These are phyloP conservation scores for Epichloe baconii DNA, from an alignment of 2,329 filamentous ascomycete species.

Conservation along the genomic window DNA sequence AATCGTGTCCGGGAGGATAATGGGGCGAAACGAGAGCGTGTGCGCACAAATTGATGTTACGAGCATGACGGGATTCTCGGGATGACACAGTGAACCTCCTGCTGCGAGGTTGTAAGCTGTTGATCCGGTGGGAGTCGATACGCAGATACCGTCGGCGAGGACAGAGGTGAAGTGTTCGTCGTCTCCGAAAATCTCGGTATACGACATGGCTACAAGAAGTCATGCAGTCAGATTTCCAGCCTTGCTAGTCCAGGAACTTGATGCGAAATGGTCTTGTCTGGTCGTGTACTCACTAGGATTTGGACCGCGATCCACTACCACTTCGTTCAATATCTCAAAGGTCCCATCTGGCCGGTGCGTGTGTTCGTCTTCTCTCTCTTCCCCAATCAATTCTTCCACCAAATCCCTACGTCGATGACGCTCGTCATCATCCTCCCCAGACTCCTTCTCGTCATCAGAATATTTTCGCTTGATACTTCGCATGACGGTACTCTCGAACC, in stretches of 20 bases:
- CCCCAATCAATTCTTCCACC: constrained; percentile 80
- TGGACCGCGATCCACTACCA: constrained; percentile 90
- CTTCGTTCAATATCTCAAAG: constrained; percentile 86
- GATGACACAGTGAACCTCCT: constrained; percentile 88
- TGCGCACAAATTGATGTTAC: constrained; percentile 91
- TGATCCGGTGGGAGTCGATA: constrained; percentile 86
- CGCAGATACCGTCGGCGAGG: constrained; percentile 83
- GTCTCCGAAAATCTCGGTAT: constrained; percentile 84
- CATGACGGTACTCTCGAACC: constrained; percentile 94
- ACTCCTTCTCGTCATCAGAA: constrained; percentile 10
- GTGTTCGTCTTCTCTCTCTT: constrained; percentile 68
- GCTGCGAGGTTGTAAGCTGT: constrained; percentile 94
- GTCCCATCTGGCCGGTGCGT: constrained; percentile 78
- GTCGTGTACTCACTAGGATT: constrained; percentile 58
- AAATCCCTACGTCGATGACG: constrained; percentile 45
- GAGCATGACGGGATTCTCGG: constrained; percentile 91
- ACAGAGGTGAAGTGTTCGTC: constrained; percentile 92
- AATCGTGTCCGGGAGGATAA: constrained; percentile 91
- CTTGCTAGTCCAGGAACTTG: too few relatives aligned
- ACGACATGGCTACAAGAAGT: constrained; percentile 61
- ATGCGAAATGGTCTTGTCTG: too few relatives aligned
- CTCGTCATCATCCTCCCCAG: constrained; percentile 25
- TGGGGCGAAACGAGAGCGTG: constrained; percentile 89
- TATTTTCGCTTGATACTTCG: constrained; percentile 45
- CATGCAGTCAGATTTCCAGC: background rate